These are phyloP conservation scores for Umbelopsis sp. DNA, from an alignment of 192 early-diverging fungal genomes.

Conservation along the genomic window DNA sequence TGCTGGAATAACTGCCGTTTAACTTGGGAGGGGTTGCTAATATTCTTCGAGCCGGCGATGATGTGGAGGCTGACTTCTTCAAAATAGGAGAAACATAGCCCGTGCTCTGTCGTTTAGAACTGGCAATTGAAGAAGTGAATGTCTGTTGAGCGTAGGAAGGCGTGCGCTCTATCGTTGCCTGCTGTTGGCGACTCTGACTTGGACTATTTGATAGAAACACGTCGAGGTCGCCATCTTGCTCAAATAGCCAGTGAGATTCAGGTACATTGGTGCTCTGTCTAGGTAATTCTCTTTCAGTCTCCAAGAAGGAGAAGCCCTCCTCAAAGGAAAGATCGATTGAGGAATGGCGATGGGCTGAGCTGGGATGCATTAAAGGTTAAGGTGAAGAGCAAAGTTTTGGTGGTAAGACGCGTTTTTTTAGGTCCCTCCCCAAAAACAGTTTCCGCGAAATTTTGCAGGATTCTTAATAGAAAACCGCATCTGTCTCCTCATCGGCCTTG, in stretches of 20 bases:
- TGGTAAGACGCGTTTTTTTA: background rate
- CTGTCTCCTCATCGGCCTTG: too few species aligned
- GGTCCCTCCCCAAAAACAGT: too few species aligned
- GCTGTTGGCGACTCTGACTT: background rate
- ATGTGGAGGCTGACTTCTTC: background rate
- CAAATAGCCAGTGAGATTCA: conserved; percentile 8
- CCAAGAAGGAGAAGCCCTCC: background rate
- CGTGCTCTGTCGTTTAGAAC: background rate
- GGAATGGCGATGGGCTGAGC: background rate
- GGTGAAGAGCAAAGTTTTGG: background rate
- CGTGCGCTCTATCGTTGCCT: background rate
- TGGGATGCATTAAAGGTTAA: background rate
- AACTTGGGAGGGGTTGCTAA: background rate
- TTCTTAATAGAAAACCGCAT: too few species aligned
- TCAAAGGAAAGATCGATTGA: conserved; percentile 9
- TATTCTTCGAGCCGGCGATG: background rate
- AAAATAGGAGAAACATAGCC: background rate
- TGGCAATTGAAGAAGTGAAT: conserved; percentile 9
- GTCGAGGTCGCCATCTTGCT: background rate
- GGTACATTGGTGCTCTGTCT: background rate
- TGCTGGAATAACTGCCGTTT: background rate
- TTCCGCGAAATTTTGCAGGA: background rate
- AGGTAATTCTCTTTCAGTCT: background rate
- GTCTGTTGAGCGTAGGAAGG: conserved; percentile 5
- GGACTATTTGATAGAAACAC: conserved; percentile 1